phyloP scores from a whole-genome alignment of 805 yeast genomes.

The Alloascoidea africana region DNA sequence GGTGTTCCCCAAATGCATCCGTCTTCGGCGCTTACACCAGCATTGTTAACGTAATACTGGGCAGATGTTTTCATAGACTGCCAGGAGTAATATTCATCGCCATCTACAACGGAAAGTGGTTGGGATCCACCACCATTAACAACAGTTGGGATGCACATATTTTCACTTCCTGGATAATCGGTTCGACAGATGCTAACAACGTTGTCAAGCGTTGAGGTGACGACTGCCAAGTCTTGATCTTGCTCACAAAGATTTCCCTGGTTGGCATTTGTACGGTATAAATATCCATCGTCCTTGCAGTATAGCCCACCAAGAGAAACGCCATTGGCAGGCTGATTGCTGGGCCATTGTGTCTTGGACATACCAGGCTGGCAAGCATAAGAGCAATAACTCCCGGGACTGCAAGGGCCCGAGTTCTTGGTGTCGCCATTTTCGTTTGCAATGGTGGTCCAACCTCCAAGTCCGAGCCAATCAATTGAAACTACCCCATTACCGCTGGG shows the following conservation, averaged over 20 bases:
- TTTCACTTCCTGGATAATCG: constrained; percentile 98
- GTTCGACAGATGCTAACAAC: constrained; percentile 91
- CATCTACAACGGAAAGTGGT: constrained; percentile 70
- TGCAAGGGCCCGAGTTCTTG: constrained; percentile 48
- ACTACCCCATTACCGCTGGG: constrained; percentile 80
- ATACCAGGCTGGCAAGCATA: constrained; percentile 98
- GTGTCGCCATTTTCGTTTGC: constrained; percentile 38
- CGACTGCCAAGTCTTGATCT: constrained; percentile 62
- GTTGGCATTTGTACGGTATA: constrained; percentile 65
- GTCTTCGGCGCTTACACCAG: constrained; percentile 79
- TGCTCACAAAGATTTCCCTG: constrained; percentile 67
- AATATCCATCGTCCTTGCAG: constrained; percentile 68
- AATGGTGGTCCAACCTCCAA: constrained; percentile 78
- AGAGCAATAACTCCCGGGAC: constrained; percentile 88
- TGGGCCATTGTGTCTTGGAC: constrained; percentile 98
- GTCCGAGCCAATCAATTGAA: constrained; percentile 51
- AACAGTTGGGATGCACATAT: constrained; percentile 90
- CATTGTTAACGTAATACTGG: constrained; percentile 94
- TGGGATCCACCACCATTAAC: constrained; percentile 50
- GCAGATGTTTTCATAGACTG: constrained; percentile 71
- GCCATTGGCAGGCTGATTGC: constrained; percentile 74
- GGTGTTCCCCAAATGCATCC: constrained; percentile 90
- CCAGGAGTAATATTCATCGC: constrained; percentile 70
- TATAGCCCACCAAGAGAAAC: constrained; percentile 85
- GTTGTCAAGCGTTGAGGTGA: constrained; percentile 44